Evolutionary conservation across 768 basidiomycete genomes (phyloP), one percentile per base, ranked within the genome.

Genomic region (Russula griseocarnosa): DNA sequence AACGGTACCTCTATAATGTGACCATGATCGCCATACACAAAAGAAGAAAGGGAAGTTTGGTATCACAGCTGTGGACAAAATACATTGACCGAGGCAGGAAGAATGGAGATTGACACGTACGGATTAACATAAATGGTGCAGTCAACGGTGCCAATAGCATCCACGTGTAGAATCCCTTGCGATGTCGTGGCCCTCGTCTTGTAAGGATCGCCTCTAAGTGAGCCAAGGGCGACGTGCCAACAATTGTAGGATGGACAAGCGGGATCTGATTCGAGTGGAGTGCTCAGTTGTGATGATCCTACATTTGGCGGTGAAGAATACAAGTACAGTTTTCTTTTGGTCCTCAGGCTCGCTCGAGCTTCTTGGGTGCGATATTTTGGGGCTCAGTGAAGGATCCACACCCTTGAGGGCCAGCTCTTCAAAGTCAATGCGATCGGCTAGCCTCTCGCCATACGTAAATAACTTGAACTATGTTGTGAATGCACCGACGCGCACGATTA

Each of bases 21-120:
- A 87, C 90, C 90, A 93, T 49, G 88, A 85, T 50, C 90, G 80
- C 90, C 90, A 93, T 11, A 79, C 82, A 69, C 88, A 91, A 74
- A 89, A 93, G 77, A 93, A 90, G 72, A 93, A 87, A 0, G 90
- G 90, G 24, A 93, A 74, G 72, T 93, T 93, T 34, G 90, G 91
- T 74, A 92, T 83, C 50, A 92, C 71, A 28, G 90, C 90, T 92
- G 62, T 20, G 32, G 13, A 22, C 49, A 59, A 50, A 22, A 22
- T 24, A 16, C 20, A 30, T 63, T 58, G 36, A 55, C 54, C 46
- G n/a, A 16, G 22, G 42, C 10, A 26, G 11, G 18, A 40, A 5
- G 32, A 30, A 6, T 14, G 50, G 28, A 14, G 51, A 30, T 16
- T 26, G 57, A 28, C 20, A 74, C 90, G 61, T 70, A 92, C 90